Evolutionary conservation across 352 stramenopile species (phyloP).

Genomic region (Globisporangium cylindrosporum): DNA sequence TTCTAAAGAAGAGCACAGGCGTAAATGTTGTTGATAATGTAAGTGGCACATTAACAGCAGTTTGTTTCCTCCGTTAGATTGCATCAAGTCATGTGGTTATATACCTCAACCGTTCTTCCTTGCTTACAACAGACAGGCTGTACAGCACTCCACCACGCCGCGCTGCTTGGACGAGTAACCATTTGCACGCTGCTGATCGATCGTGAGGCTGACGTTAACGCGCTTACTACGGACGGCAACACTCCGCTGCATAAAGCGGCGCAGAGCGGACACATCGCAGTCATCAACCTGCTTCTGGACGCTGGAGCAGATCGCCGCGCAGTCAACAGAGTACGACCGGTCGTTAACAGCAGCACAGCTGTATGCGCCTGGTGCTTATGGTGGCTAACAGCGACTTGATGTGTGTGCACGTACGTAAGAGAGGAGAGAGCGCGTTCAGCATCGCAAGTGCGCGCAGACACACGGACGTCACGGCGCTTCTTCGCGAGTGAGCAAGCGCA

Average conservation of each 20-base stretch:
- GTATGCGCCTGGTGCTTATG: not conserved
- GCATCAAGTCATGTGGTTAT: not conserved
- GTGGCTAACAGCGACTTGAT: not conserved
- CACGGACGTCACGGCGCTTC: conserved; percentile 27
- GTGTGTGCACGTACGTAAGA: conserved; percentile 13
- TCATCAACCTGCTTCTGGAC: conserved; percentile 27
- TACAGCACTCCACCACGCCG: conserved; percentile 32
- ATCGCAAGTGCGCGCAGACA: conserved; percentile 34
- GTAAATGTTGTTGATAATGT: conserved; percentile 25
- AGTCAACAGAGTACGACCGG: conserved; percentile 22
- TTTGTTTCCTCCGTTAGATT: not conserved
- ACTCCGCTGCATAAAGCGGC: conserved; percentile 43
- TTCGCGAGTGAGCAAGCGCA: conserved; percentile 11
- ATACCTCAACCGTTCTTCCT: not conserved
- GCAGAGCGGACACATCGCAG: conserved; percentile 22
- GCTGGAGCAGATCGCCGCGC: conserved; percentile 17
- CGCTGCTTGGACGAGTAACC: conserved; percentile 28
- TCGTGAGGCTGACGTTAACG: conserved; percentile 21
- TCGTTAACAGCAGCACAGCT: not conserved
- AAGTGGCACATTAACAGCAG: not conserved
- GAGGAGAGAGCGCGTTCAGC: conserved; percentile 27
- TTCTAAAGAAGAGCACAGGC: conserved; percentile 13
- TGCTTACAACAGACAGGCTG: conserved; percentile 23
- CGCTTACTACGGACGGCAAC: conserved; percentile 16
- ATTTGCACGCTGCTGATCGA: conserved; percentile 30